A percentile compares a stretch with the other conserved stretches of the same genome.
Conservation (phyloP, 768 basidiomycete species). For the Neoboletus magnificus region DNA sequence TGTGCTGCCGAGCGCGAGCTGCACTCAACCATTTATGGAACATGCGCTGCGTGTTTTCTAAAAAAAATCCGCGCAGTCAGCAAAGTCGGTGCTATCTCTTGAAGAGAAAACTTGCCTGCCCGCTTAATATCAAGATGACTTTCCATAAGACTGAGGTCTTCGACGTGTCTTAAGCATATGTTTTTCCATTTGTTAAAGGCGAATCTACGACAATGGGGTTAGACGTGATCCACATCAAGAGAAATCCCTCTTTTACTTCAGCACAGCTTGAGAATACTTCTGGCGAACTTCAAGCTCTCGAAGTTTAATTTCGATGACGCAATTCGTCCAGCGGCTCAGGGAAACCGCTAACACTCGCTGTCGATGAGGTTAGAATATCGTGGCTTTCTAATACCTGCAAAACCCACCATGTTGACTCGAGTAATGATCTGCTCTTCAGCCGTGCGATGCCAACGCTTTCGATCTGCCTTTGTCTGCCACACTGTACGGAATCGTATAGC, state of each 20-base stretch:
- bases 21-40: slow-evolving; percentile 69
- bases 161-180: slow-evolving; percentile 57
- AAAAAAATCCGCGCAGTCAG: neutral
- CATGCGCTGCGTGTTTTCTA: slow-evolving; percentile 64
- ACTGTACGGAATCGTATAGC: slow-evolving; percentile 31
- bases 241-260: slow-evolving; percentile 32
- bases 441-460: slow-evolving; percentile 38
- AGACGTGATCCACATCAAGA: slow-evolving; percentile 13
- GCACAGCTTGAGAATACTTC: slow-evolving; percentile 36
- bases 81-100: neutral
- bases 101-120: slow-evolving; percentile 51
- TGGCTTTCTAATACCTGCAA: neutral
- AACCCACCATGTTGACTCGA: slow-evolving; percentile 40
- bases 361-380: slow-evolving; percentile 2
- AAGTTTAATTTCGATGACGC: slow-evolving; percentile 69
- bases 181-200: slow-evolving; percentile 70
- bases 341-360: slow-evolving; percentile 52
- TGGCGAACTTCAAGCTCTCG: slow-evolving; percentile 65
- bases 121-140: slow-evolving; percentile 78
- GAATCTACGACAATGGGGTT: slow-evolving; percentile 36
- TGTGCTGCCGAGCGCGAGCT: slow-evolving; percentile 58
- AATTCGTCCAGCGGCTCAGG: slow-evolving; percentile 64
- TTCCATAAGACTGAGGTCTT: slow-evolving; percentile 76
- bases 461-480: slow-evolving; percentile 44
- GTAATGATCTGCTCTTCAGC: slow-evolving; percentile 44